A percentile compares a stretch with the other conserved stretches of the same genome.
Conservation (phyloP, 805 yeast species). For the Soucietia sequanensis region DNA sequence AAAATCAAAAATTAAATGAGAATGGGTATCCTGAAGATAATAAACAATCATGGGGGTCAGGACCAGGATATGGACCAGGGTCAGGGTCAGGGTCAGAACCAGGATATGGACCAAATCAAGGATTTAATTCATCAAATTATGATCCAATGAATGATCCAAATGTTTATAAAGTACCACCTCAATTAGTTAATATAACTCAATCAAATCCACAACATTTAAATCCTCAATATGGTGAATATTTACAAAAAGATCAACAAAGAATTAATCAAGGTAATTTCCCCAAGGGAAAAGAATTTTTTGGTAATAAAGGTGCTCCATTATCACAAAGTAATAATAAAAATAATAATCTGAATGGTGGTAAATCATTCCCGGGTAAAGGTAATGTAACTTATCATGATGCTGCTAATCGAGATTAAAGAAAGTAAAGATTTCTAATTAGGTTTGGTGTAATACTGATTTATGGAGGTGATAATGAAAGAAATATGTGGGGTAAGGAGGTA, state of each 20-base stretch:
- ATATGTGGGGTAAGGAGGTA: too few relatives aligned
- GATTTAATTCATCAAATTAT: constrained; percentile 10
- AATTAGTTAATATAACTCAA: constrained; percentile 34
- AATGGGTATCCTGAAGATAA: constrained; percentile 2
- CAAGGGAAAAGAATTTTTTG: constrained; percentile 18
- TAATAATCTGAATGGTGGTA: constrained; percentile 22
- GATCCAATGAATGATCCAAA: constrained; percentile 23
- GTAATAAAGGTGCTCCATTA: constrained; percentile 36
- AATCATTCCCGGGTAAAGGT: constrained; percentile 36
- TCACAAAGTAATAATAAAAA: constrained; percentile 20
- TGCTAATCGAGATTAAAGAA: too few relatives aligned
- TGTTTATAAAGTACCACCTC: constrained; percentile 30
- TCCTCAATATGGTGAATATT: constrained; percentile 36
- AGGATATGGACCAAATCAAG: constrained; percentile 3
- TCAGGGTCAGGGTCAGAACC: neutral
- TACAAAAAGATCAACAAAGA: constrained; percentile 29
- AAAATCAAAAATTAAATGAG: neutral
- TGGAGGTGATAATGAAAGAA: too few relatives aligned
- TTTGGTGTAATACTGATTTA: too few relatives aligned
- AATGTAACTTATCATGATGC: constrained; percentile 37
- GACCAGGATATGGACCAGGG: constrained; percentile 3
- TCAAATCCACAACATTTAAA: constrained; percentile 36
- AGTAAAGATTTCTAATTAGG: constrained; percentile 8
- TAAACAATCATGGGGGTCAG: constrained; percentile 1
- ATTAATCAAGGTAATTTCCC: constrained; percentile 32